Evolutionary conservation across 345 rosid species (phyloP).

Genomic region (Salix koriyanagi): DNA sequence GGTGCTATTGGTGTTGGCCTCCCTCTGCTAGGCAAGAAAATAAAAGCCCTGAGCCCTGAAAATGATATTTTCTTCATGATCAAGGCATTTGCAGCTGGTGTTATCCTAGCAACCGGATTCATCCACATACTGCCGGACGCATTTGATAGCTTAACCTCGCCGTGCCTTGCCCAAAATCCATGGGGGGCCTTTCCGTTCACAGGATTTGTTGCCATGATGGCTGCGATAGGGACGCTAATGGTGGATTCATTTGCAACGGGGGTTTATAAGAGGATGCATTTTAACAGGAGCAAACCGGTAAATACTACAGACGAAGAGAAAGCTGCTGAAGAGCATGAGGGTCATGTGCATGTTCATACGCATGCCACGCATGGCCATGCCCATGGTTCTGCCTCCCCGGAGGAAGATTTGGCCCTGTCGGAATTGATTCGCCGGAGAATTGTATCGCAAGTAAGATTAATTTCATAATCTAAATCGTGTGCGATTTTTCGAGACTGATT

Average conservation of each 20-base stretch:
- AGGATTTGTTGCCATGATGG: slow-evolving; percentile 56
- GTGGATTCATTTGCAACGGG: slow-evolving; percentile 51
- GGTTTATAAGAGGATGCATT: slow-evolving; percentile 42
- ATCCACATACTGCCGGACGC: slow-evolving; percentile 65
- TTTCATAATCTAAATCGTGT: neutral
- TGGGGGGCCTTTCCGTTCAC: slow-evolving; percentile 59
- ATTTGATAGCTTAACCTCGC: slow-evolving; percentile 47
- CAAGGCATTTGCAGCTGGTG: slow-evolving; percentile 66
- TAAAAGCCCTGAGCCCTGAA: slow-evolving; percentile 43
- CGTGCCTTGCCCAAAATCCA: slow-evolving; percentile 38
- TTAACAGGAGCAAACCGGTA: slow-evolving; percentile 19
- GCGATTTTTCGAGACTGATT: neutral
- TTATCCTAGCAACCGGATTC: slow-evolving; percentile 59
- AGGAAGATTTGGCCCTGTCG: slow-evolving; percentile 7
- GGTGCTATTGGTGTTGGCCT: slow-evolving; percentile 53
- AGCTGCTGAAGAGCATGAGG: slow-evolving; percentile 25
- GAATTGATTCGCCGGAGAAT: slow-evolving; percentile 47
- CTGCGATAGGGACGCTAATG: slow-evolving; percentile 51
- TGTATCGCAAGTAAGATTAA: slow-evolving; percentile 40
- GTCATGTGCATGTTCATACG: slow-evolving; percentile 58
- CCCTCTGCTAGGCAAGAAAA: slow-evolving; percentile 38
- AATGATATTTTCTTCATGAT: slow-evolving; percentile 53
- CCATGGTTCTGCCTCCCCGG: slow-evolving; percentile 42
- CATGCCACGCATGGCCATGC: slow-evolving; percentile 63
- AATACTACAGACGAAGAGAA: slow-evolving; percentile 35